Evolutionary conservation across 2,329 filamentous ascomycete genomes (phyloP).

Genomic region (Sclerotinia glacialis): DNA sequence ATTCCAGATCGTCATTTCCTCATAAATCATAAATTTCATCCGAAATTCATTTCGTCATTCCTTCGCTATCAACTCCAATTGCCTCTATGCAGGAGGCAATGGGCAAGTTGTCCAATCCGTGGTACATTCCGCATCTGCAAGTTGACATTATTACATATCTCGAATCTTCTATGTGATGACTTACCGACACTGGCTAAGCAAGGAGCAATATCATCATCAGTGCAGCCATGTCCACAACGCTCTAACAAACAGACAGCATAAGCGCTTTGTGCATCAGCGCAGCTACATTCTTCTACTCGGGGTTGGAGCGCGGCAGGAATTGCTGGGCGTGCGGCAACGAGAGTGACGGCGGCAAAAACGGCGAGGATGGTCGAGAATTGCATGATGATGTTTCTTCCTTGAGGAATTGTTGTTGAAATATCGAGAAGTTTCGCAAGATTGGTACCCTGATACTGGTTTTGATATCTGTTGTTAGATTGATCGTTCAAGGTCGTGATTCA

Average conservation of each 20-base stretch:
- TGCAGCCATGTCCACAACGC: constrained; percentile 14
- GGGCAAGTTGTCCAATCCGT: constrained; percentile 12
- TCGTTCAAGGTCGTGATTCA: neutral
- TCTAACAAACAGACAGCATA: constrained; percentile 13
- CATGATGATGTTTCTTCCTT: neutral
- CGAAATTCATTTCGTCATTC: neutral
- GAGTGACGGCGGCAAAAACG: neutral
- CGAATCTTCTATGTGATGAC: neutral
- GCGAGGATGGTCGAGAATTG: constrained; percentile 10
- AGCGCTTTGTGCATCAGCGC: constrained; percentile 7
- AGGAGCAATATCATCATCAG: neutral
- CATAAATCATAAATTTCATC: neutral
- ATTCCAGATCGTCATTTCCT: neutral
- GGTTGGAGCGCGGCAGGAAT: neutral
- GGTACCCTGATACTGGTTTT: neutral
- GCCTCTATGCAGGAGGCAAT: constrained; percentile 4
- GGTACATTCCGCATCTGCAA: constrained; percentile 1
- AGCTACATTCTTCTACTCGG: constrained; percentile 14
- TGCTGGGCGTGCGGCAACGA: constrained; percentile 14
- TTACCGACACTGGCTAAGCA: constrained; percentile 11
- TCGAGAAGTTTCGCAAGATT: neutral
- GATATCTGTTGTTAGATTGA: neutral
- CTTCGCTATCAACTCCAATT: neutral
- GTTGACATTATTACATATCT: neutral
- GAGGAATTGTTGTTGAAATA: neutral